These are phyloP conservation scores for Setaria italica DNA, from an alignment of 202 grass and related monocot species.

Conservation along the genomic window DNA sequence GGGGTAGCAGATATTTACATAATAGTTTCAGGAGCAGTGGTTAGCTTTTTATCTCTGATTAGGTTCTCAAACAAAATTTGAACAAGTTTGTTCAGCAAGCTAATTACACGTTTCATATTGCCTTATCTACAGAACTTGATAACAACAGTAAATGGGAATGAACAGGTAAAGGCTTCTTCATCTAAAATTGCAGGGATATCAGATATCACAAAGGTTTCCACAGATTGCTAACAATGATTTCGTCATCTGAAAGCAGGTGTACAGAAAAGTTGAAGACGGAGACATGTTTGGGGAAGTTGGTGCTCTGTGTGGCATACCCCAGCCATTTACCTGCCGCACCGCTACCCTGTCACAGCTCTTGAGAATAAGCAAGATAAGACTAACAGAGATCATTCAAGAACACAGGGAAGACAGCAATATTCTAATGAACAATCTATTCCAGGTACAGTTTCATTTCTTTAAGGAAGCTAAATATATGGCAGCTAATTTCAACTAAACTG, in stretches of 20 bases:
- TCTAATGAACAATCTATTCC: conserved; percentile 66
- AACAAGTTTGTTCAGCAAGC: conserved; percentile 20
- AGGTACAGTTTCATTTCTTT: conserved; percentile 55
- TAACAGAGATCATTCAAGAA: conserved; percentile 59
- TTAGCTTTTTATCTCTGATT: conserved; percentile 51
- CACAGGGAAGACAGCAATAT: conserved; percentile 61
- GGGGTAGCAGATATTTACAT: conserved; percentile 61
- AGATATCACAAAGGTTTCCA: conserved; percentile 13
- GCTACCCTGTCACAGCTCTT: conserved; percentile 65
- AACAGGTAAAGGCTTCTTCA: conserved; percentile 54
- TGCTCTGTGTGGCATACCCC: conserved; percentile 56
- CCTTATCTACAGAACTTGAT: conserved; percentile 55
- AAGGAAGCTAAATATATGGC: not conserved
- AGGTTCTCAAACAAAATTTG: conserved; percentile 11
- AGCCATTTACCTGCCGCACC: conserved; percentile 70
- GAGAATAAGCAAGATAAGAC: conserved; percentile 60
- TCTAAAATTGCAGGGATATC: not conserved
- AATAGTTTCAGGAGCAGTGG: conserved; percentile 78
- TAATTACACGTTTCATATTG: conserved; percentile 34
- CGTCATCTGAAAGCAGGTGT: conserved; percentile 55
- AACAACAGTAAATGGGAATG: conserved; percentile 50
- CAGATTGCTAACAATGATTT: conserved; percentile 35
- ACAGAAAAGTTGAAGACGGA: conserved; percentile 50
- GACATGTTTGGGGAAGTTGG: conserved; percentile 69
- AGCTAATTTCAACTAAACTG: conserved; percentile 32